These are phyloP conservation scores for Salix udensis DNA, from an alignment of 345 rosid species.

Conservation along the genomic window DNA sequence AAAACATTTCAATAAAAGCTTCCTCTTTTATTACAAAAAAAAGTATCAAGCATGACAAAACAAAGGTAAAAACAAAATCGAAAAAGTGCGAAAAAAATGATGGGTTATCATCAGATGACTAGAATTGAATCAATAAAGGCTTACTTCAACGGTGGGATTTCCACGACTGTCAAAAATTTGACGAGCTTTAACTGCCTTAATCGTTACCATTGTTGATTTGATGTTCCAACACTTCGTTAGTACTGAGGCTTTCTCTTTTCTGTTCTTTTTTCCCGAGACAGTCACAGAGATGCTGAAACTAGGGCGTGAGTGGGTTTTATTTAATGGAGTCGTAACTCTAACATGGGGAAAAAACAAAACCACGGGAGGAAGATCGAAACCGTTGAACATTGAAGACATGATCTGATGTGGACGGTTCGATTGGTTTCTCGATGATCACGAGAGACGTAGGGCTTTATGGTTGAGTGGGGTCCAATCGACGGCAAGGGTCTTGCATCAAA, in stretches of 20 bases:
- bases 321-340: too few species aligned
- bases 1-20: neutral
- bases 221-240: neutral
- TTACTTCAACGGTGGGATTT: conserved; percentile 93
- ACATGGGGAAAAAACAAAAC: neutral
- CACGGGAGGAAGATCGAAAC: conserved; percentile 11
- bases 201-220: conserved; percentile 34
- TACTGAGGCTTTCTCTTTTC: neutral
- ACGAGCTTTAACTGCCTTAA: conserved; percentile 64
- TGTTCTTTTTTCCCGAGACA: neutral
- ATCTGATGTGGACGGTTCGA: conserved; percentile 12
- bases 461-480: neutral
- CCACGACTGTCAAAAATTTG: conserved; percentile 99
- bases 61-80: neutral
- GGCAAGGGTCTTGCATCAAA: neutral
- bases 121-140: conserved; percentile 2
- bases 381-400: conserved; percentile 9
- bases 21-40: neutral
- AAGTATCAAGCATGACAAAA: too few species aligned
- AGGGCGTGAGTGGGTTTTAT: neutral
- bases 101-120: neutral
- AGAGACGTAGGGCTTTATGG: neutral
- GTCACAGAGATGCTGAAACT: neutral
- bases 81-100: neutral
- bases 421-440: conserved; percentile 4